Base-by-base conservation (phyloP, 371 early-diverging fungal genomes). In the Phascolomyces articulosus region DNA sequence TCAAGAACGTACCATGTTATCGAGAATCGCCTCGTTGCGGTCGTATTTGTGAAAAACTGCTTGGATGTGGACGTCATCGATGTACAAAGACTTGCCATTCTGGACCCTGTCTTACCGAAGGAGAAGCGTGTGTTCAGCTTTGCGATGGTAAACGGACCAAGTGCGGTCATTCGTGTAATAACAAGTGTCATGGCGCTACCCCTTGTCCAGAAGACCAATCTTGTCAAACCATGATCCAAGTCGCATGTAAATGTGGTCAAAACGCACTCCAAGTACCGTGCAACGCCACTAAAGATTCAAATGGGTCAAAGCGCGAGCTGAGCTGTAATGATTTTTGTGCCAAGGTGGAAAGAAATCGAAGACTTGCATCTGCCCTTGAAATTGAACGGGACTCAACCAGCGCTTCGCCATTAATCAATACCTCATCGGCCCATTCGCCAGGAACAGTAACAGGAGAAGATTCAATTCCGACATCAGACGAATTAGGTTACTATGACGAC, bases 51-150 rank as follows among this genome's bases (percentile, higher is more conserved):
- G 85, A 81, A 62, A 85, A 82, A 58, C 77, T 73, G 4, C 69
- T 93, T 44, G 67, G 72, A 0, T 93, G 94, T 49, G 89, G 90
- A 20, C 85, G 84, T 6, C 95, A 94, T 70, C 63, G 60, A 15
- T 94, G 95, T 72, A 72, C 66, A 59, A 87, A 85, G 49, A 78
- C 86, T n/a, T 94, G 95, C 67, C 95, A 94, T 58, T 71, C 73
- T 28, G 92, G 87, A 2, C 79, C 83, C 15, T 94, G 94, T 60
- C 57, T 90, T 15, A 29, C 28, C 2, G 79, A 81, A 1, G 70
- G 66, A 10, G 76, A 84, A 54, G 47, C 71, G 2, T 94, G 95
- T 66, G 67, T 59, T 0, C 89, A 90, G 60, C 21, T 62, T 3
- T 94, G 95, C 62, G 77, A 82, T 13, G 85, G 87, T 55, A 78